Base-by-base conservation (phyloP, 73 alveolate genomes). In the Symbiodinium natans region DNA sequence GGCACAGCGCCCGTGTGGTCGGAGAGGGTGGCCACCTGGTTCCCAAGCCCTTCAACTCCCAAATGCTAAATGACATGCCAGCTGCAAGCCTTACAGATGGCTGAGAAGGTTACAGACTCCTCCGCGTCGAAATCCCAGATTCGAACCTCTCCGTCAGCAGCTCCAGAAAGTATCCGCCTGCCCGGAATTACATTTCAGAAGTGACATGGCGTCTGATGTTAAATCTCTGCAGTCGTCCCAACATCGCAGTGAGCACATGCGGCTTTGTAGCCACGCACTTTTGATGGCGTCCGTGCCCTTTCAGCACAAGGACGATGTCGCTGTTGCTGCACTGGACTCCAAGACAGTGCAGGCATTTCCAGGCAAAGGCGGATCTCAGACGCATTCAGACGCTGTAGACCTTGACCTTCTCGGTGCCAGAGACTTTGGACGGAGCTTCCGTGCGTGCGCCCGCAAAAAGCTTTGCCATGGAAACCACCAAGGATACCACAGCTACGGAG, bases 131-230 rank as follows among this genome's bases (percentile, higher is more conserved):
- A 74, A 43, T 48, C 52, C 97, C 97, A 90, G 10, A 90, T 31
- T 27, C 97, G 63, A 29, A 90, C 89, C 88, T 90, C 97, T 8
- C 97, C 97, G 48, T 90, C 97, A 4, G 97, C 97, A 43, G 97
- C 97, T 11, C 97, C 97, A 33, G 97, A 90, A 27, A 90, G 75
- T 41, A 90, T 90, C 41, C 88, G 97, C 97, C 97, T 90, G 77
- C 39, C 41, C 31, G 41, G 80, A 15, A 52, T 3, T n/a, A n/a
- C n/a, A n/a, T n/a, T n/a, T n/a, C n/a, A n/a, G n/a, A n/a, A n/a
- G n/a, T n/a, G n/a, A n/a, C n/a, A n/a, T n/a, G n/a, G n/a, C n/a
- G n/a, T n/a, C n/a, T n/a, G n/a, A n/a, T n/a, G n/a, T n/a, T n/a
- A n/a, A n/a, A n/a, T n/a, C n/a, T n/a, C n/a, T n/a, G n/a, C n/a